Base-by-base conservation (phyloP, 495 filamentous ascomycete species). In the Hypoxylon lienhwacheense region DNA sequence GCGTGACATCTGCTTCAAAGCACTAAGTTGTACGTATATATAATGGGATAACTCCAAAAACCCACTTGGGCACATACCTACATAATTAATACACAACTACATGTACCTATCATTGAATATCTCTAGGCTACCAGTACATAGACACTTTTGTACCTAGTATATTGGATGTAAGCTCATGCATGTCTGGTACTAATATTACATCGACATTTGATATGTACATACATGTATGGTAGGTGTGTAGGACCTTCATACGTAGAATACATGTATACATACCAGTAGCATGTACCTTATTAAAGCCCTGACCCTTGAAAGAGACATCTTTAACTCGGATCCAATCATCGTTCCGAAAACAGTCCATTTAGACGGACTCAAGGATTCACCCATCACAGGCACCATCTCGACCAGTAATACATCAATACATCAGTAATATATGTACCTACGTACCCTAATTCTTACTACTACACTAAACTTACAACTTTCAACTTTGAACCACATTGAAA, bases 381-480 rank as follows among this genome's bases (percentile, higher is more conserved):
- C 51, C 40, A 53, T 55, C 50, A 60, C 50, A 61, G 57, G 57
- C 55, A 55, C 57, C 40, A 61, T 61, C 57, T 61, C 29, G 57
- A 40, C 46, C 51, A 61, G 47, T 49, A 54, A 39, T 50, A 54
- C 50, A 59, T 34, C 15, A 33, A 16, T n/a, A 15, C 3, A 12
- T 33, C 31, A 33, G 12, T 33, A 14, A 33, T 33, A 33, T n/a
- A n/a, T 28, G 33, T 26, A 26, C 24, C 26, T 37, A 33, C 48
- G 40, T 53, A 47, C 43, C 31, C 34, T 59, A 19, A 39, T 10
- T 24, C 47, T 25, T 34, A 36, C 28, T 41, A 41, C 37, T n/a
- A 14, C 12, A n/a, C n/a, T n/a, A n/a, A n/a, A n/a, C n/a, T n/a
- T n/a, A n/a, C n/a, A n/a, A n/a, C n/a, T n/a, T n/a, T n/a, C n/a